Evolutionary conservation across 768 basidiomycete species (phyloP).

Genomic region (Pisolithus orientalis): DNA sequence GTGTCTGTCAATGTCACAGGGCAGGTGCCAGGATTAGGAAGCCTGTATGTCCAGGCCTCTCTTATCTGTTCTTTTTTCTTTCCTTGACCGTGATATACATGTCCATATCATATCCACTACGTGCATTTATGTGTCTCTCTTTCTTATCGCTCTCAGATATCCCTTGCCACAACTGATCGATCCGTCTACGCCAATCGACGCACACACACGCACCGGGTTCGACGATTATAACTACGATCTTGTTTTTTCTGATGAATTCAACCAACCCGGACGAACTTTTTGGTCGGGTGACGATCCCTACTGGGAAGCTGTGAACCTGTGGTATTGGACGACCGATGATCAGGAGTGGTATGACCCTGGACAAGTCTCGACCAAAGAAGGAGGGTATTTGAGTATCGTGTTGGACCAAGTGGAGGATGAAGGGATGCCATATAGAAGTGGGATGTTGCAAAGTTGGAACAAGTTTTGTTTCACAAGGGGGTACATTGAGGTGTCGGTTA

Average conservation of each 20-base stretch:
- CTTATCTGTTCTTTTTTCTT: neutral
- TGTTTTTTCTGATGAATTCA: slow-evolving; percentile 65
- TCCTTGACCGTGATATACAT: no score
- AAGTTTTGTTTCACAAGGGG: slow-evolving; percentile 84
- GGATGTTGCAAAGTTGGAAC: slow-evolving; percentile 88
- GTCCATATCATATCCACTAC: neutral
- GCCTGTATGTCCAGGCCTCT: neutral
- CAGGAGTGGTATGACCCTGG: slow-evolving; percentile 72
- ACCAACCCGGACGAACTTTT: slow-evolving; percentile 45
- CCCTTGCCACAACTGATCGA: slow-evolving; percentile 62
- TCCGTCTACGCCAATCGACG: slow-evolving; percentile 54
- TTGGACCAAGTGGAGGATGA: slow-evolving; percentile 54
- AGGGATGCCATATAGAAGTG: slow-evolving; percentile 56
- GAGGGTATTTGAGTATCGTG: slow-evolving; percentile 61
- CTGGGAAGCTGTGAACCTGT: slow-evolving; percentile 68
- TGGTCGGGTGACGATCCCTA: slow-evolving; percentile 58
- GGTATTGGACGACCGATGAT: slow-evolving; percentile 69
- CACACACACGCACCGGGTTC: slow-evolving; percentile 58
- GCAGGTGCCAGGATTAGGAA: slow-evolving; percentile 44
- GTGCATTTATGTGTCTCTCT: neutral
- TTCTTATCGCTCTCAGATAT: slow-evolving; percentile 3
- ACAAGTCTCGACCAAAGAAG: slow-evolving; percentile 55
- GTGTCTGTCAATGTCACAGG: slow-evolving; percentile 62
- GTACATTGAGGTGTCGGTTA: slow-evolving; percentile 59
- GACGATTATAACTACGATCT: slow-evolving; percentile 65